Conservation (phyloP, 306 rosid genomes). For the Pueraria montana region DNA sequence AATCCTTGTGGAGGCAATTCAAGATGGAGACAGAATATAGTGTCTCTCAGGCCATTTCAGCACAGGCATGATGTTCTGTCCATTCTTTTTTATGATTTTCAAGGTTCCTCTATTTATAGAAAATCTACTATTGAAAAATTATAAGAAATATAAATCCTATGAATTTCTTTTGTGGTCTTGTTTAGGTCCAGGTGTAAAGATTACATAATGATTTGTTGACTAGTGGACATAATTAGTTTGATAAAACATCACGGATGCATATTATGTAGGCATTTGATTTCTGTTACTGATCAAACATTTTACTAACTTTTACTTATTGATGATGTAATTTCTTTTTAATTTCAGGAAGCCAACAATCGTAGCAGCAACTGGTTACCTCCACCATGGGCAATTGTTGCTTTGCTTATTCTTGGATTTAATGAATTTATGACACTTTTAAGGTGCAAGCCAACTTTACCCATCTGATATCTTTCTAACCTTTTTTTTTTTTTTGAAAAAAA, state of each 20-base stretch:
- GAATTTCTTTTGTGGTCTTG: not conserved
- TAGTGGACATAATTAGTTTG: conserved; percentile 25
- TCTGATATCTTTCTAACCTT: conserved; percentile 21
- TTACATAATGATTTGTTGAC: not conserved
- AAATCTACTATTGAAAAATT: conserved; percentile 4
- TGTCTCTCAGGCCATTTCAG: conserved; percentile 93
- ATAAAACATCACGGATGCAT: conserved; percentile 15
- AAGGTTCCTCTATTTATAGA: not conserved
- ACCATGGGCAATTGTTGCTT: conserved; percentile 93
- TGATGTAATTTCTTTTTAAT: conserved; percentile 36
- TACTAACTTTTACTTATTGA: conserved; percentile 12
- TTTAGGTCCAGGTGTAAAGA: conserved; percentile 8
- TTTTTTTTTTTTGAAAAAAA: conserved; percentile 13
- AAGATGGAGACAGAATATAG: conserved; percentile 80
- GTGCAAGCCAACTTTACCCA: conserved; percentile 45
- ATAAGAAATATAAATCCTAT: conserved; percentile 12
- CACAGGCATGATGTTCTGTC: conserved; percentile 69
- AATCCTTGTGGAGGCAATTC: conserved; percentile 93
- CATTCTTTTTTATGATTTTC: conserved; percentile 36
- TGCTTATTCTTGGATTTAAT: conserved; percentile 83
- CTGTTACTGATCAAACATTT: not conserved
- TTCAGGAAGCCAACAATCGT: conserved; percentile 90
- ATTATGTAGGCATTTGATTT: conserved; percentile 14
- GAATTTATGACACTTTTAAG: conserved; percentile 90
- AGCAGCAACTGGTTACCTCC: conserved; percentile 92